A percentile compares a stretch with the other conserved stretches of the same genome.
phyloP scores from a whole-genome alignment of 1,284 basidiomycete species.

The Taiwanofungus camphoratus region DNA sequence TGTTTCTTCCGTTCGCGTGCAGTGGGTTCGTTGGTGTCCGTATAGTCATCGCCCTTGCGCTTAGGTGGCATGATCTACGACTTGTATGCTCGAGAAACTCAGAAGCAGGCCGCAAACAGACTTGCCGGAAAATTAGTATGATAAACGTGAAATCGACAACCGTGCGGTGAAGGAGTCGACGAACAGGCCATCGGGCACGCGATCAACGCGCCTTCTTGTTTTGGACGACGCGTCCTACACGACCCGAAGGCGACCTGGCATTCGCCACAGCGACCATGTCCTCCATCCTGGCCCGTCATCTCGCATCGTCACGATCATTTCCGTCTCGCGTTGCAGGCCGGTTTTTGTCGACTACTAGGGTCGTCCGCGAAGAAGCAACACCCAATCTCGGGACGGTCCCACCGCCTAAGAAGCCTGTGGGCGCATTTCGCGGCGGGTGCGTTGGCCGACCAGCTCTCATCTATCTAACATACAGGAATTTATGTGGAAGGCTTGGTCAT shows the following conservation, averaged over 20 bases:
- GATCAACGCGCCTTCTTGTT: background rate
- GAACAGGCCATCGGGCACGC: background rate
- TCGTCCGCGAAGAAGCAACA: conserved; percentile 40
- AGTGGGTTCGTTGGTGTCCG: conserved; percentile 29
- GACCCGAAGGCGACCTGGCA: no score
- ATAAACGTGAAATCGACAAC: background rate
- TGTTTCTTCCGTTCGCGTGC: conserved; percentile 63
- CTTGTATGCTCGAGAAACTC: background rate
- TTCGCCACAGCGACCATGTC: conserved; percentile 30
- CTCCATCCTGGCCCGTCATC: conserved; percentile 32
- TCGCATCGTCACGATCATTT: conserved; percentile 30
- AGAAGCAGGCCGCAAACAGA: background rate
- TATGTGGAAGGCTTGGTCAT: background rate
- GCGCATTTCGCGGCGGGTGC: conserved; percentile 82
- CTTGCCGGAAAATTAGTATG: background rate
- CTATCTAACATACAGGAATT: background rate
- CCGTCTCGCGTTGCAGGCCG: conserved; percentile 17
- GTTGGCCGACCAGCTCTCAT: conserved; percentile 24
- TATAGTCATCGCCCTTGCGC: conserved; percentile 36
- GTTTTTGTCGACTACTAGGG: conserved; percentile 31
- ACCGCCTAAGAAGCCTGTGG: conserved; percentile 71
- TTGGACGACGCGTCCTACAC: conserved; percentile 8
- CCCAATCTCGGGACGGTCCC: conserved; percentile 53
- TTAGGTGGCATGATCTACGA: conserved; percentile 42
- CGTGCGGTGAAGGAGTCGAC: background rate